These are phyloP conservation scores for Lyophyllum atratum DNA, from an alignment of 768 basidiomycete genomes.

Conservation along the genomic window DNA sequence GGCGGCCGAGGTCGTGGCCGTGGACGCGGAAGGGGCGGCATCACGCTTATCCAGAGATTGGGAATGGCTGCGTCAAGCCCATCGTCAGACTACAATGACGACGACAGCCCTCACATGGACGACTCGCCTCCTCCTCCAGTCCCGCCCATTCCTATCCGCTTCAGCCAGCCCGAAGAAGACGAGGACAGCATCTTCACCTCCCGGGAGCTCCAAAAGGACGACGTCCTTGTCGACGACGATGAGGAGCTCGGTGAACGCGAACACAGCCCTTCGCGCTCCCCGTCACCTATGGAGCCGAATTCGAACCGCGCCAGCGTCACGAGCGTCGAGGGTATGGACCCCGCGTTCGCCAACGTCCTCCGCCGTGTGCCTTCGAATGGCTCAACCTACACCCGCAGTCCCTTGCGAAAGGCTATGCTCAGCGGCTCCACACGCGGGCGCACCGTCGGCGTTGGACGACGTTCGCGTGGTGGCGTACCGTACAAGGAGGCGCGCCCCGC, in stretches of 20 bases:
- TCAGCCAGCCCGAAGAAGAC: constrained; percentile 34
- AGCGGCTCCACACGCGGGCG: constrained; percentile 52
- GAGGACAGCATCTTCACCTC: constrained; percentile 41
- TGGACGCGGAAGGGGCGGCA: constrained; percentile 50
- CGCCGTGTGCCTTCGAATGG: constrained; percentile 54
- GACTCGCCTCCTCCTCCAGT: constrained; percentile 38
- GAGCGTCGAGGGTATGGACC: constrained; percentile 87
- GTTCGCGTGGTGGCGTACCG: constrained; percentile 65
- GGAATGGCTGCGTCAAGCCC: constrained; percentile 57
- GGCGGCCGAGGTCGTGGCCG: constrained; percentile 54
- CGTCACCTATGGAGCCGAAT: constrained; percentile 36
- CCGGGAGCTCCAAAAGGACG: constrained; percentile 20
- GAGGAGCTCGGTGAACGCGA: constrained; percentile 20
- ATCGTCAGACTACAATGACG: constrained; percentile 50
- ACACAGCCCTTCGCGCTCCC: constrained; percentile 30
- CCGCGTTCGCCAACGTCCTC: constrained; percentile 78
- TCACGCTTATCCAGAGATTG: constrained; percentile 63
- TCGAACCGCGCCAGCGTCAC: constrained; percentile 73
- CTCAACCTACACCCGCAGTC: constrained; percentile 52
- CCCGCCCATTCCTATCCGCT: constrained; percentile 40
- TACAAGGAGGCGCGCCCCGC: constrained; percentile 71
- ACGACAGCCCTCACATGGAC: constrained; percentile 29
- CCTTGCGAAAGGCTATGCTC: constrained; percentile 61
- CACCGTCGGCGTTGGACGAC: constrained; percentile 48
- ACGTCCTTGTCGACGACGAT: constrained; percentile 26